These are phyloP conservation scores for Adansonia grandidieri DNA, from an alignment of 441 rosid genomes.

Conservation along the genomic window DNA sequence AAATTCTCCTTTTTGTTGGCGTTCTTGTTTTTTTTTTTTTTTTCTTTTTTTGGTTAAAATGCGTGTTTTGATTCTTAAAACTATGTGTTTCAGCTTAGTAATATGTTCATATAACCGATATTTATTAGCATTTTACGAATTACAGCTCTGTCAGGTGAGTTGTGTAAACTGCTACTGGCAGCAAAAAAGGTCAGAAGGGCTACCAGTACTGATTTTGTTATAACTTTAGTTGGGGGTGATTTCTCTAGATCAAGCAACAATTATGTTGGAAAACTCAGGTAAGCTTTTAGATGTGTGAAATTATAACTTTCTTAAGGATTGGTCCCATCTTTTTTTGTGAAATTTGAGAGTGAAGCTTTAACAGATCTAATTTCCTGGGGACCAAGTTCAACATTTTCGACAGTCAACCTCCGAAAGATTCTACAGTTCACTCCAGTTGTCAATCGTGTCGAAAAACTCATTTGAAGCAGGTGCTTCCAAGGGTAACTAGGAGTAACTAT, in stretches of 20 bases:
- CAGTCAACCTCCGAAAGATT: slow-evolving; percentile 51
- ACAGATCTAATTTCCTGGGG: slow-evolving; percentile 91
- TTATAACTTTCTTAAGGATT: neutral
- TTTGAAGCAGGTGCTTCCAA: slow-evolving; percentile 52
- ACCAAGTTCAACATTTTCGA: slow-evolving; percentile 82
- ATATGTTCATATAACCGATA: neutral
- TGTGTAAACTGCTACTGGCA: slow-evolving; percentile 73
- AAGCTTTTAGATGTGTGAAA: slow-evolving; percentile 20
- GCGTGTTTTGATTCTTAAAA: no score
- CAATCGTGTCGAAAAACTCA: slow-evolving; percentile 42
- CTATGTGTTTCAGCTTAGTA: neutral
- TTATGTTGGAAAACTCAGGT: slow-evolving; percentile 82
- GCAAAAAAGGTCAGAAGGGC: slow-evolving; percentile 83
- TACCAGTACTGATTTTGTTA: slow-evolving; percentile 64
- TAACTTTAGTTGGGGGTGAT: slow-evolving; percentile 67
- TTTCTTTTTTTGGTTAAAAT: neutral
- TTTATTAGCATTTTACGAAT: neutral
- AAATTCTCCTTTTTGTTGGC: slow-evolving; percentile 17
- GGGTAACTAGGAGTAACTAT: slow-evolving; percentile 39
- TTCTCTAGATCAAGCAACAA: slow-evolving; percentile 64
- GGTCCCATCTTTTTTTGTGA: neutral
- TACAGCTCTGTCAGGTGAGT: slow-evolving; percentile 75
- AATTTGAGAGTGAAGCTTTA: slow-evolving; percentile 31
- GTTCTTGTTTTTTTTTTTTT: neutral
- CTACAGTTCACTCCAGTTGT: slow-evolving; percentile 37